phyloP scores from a whole-genome alignment of 116 monocot genomes.

The Posidonia oceanica region DNA sequence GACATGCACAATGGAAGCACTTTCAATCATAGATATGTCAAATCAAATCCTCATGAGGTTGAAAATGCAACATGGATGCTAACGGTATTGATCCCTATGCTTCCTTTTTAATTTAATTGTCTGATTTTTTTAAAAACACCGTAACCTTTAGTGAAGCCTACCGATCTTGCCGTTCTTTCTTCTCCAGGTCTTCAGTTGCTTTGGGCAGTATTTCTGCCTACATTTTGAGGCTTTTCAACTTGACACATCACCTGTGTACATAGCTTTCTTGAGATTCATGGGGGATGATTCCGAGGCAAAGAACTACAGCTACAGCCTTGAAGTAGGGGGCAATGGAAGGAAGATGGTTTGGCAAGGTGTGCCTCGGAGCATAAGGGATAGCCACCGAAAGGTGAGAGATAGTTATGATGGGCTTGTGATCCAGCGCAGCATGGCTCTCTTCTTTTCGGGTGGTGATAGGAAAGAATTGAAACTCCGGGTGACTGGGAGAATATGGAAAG shows the following conservation, averaged over 20 bases:
- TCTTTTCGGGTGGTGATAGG: slow-evolving; percentile 57
- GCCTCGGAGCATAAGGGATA: slow-evolving; percentile 60
- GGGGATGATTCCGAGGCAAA: slow-evolving; percentile 63
- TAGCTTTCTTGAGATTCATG: slow-evolving; percentile 65
- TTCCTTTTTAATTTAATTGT: background rate
- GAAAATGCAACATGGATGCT: slow-evolving; percentile 87
- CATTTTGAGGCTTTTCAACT: slow-evolving; percentile 68
- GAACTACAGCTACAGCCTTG: slow-evolving; percentile 65
- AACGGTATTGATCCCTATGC: slow-evolving; percentile 29
- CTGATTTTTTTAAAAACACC: background rate
- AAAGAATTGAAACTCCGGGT: slow-evolving; percentile 60
- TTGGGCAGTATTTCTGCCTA: slow-evolving; percentile 56
- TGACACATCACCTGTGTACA: slow-evolving; percentile 50
- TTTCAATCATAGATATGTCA: slow-evolving; percentile 77
- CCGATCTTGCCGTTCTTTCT: background rate
- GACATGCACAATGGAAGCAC: slow-evolving; percentile 80
- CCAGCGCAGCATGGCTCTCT: slow-evolving; percentile 54
- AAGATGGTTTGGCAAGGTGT: slow-evolving; percentile 70
- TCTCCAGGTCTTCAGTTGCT: slow-evolving; percentile 60
- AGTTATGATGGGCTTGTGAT: slow-evolving; percentile 62
- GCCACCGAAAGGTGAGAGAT: slow-evolving; percentile 60
- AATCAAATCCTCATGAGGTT: slow-evolving; percentile 76
- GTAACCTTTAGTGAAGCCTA: background rate
- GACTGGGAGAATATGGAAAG: slow-evolving; percentile 74
- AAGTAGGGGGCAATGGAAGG: slow-evolving; percentile 51